Evolutionary conservation across 2,329 filamentous ascomycete species (phyloP), one percentile per base, ranked within the genome.

Genomic region (Epichloe sp.): DNA sequence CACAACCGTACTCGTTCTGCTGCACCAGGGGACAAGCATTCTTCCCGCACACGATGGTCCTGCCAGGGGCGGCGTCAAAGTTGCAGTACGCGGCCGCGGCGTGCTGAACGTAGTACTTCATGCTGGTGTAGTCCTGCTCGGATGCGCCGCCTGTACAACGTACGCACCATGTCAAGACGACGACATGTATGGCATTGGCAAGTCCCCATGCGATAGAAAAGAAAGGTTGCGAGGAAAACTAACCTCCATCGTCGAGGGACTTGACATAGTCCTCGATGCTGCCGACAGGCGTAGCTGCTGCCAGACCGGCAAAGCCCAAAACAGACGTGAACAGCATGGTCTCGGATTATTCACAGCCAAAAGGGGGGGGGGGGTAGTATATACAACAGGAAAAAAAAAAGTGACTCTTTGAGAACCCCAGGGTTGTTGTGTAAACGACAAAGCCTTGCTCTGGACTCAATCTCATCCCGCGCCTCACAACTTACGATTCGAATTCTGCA

Each of bases 41-140:
- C 10, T 63, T 60, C n/a, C 59, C 46, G 62, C 78, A 81, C 38
- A 60, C 62, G 19, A 80, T 57, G 15, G 55, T 44, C 8, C 67
- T 56, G 34, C 74, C 73, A 1, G 66, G 56, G 2, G 62, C 40
- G 11, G 59, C 63, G 3, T 70, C 60, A 48, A 62, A 68, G 62
- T 79, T 79, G 67, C 78, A 81, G 62, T 78, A 78, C 3, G 72
- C 66, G 3, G 76, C 73, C 2, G 66, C 71, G 3, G 76, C 64
- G 56, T 77, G 77, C 61, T 80, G 71, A 34, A 70, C 66, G 56
- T 71, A 80, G 59, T 74, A 73, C 48, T 68, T 59, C 54, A 79
- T 65, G 52, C 65, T 67, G 53, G 57, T 55, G 14, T 74, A 59
- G 35, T 72, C 60, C 10, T 59, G 53, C 3, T 55, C 37, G 6